Conservation (phyloP, 2,329 filamentous ascomycete species). For the Botrytis fabae region DNA sequence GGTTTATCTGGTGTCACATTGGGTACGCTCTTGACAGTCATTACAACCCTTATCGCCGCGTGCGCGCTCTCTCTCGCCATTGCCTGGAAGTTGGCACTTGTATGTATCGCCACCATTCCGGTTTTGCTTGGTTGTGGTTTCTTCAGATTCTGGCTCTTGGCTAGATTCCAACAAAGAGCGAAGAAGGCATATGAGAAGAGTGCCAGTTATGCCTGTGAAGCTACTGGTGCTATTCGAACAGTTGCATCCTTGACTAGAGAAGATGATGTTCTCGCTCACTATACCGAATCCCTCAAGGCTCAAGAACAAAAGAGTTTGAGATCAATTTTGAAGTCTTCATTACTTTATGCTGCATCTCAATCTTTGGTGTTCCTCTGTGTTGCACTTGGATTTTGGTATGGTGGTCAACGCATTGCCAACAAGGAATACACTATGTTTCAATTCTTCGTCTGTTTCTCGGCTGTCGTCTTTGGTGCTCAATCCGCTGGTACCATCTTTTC, state of each 20-base stretch:
- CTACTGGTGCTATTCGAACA: constrained; percentile 89
- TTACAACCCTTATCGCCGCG: constrained; percentile 75
- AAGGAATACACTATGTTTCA: constrained; percentile 75
- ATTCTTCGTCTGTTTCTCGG: constrained; percentile 89
- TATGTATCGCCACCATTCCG: constrained; percentile 77
- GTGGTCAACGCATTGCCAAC: constrained; percentile 71
- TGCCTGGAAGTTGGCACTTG: constrained; percentile 85
- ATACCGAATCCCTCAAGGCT: constrained; percentile 62
- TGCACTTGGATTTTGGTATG: constrained; percentile 91
- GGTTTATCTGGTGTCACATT: constrained; percentile 86
- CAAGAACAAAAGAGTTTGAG: constrained; percentile 69
- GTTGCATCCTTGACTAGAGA: constrained; percentile 90
- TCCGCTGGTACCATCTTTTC: constrained; percentile 88
- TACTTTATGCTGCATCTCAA: constrained; percentile 81
- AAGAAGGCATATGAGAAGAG: constrained; percentile 79
- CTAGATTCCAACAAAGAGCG: constrained; percentile 74
- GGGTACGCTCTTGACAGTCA: constrained; percentile 79
- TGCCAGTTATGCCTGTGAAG: constrained; percentile 87
- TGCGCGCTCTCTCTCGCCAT: constrained; percentile 70
- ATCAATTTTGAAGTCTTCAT: constrained; percentile 74
- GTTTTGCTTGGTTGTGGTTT: constrained; percentile 80
- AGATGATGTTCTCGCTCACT: constrained; percentile 72
- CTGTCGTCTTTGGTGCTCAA: constrained; percentile 88
- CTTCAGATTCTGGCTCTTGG: constrained; percentile 81
- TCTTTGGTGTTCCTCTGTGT: constrained; percentile 81